A percentile compares a stretch with the other conserved stretches of the same genome.
Evolutionary conservation across 2,329 filamentous ascomycete genomes (phyloP).

Genomic region (Fusarium incarnatum): DNA sequence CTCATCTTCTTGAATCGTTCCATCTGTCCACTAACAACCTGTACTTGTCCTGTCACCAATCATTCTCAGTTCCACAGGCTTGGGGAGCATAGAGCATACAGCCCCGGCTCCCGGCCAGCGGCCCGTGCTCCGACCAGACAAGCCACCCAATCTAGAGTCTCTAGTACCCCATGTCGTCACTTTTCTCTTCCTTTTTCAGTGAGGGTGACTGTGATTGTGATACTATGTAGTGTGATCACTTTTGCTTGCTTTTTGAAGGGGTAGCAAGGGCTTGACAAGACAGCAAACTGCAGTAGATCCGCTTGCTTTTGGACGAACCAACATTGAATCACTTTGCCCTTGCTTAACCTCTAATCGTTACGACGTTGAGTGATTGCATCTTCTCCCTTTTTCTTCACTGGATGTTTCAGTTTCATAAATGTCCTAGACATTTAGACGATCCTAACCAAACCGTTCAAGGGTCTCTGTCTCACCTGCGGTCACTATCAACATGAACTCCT

Average conservation of each 20-base stretch:
- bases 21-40: constrained; percentile 20
- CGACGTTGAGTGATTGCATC: background rate
- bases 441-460: constrained; percentile 10
- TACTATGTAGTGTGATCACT: constrained; percentile 15
- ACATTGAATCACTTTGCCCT: background rate
- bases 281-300: constrained; percentile 3
- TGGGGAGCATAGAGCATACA: constrained; percentile 47
- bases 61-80: constrained; percentile 41
- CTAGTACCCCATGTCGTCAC: constrained; percentile 39
- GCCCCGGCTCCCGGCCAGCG: constrained; percentile 43
- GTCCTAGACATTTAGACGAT: constrained; percentile 10
- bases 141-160: background rate
- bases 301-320: background rate
- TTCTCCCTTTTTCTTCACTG: background rate
- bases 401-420: constrained; percentile 17
- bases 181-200: constrained; percentile 8
- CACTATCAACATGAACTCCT: background rate
- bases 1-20: constrained; percentile 3
- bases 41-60: constrained; percentile 38
- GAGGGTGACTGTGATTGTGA: constrained; percentile 21
- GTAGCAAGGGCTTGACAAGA: constrained; percentile 30
- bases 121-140: constrained; percentile 35
- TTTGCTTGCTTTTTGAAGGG: constrained; percentile 22
- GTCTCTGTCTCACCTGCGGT: constrained; percentile 11
- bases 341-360: background rate